Base-by-base conservation (phyloP, 2,329 filamentous ascomycete species). In the Biscogniauxia marginata region DNA sequence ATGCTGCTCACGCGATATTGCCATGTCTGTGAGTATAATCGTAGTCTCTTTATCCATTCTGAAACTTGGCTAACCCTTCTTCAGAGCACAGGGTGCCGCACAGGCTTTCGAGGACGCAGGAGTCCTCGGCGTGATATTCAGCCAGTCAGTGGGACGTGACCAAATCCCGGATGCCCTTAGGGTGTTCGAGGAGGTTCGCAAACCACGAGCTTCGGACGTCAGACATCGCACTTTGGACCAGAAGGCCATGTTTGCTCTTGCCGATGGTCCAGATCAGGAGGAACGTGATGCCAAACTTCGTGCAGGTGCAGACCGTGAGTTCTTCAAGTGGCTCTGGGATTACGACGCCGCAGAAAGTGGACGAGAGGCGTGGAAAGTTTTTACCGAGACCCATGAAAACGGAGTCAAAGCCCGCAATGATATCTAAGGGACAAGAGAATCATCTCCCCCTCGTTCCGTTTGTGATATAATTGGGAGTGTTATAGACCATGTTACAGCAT, bases 51-150 rank as follows among this genome's bases (percentile, higher is more conserved):
- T n/a, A 34, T 20, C 24, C 43, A 24, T 23, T 23, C 45, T 21
- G 25, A 48, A 7, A 18, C 23, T n/a, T 49, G 21, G 34, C 46
- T 49, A 49, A 49, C 25, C 16, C 43, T 19, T 23, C 20, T 54
- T 8, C 46, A 57, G 55, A 24, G 51, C 55, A 16, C 55, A 57
- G 24, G 51, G 55, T 24, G 51, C 51, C 16, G 55, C 55, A n/a
- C 51, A 57, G 21, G 55, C 51, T n/a, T 57, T 57, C 19, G 55
- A 57, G 20, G 51, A 57, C 46, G 55, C 55, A 23, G 51, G 23
- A 8, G 49, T 52, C 3, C 24, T 57, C 4, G 55, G 55, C 6
- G 48, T 22, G 13, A 57, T 57, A 20, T 54, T 57, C 7, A 20
- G 47, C 25, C 24, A 52, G 20, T 1, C 16, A 1, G 44, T 30